Evolutionary conservation across 352 stramenopile genomes (phyloP), one percentile per base, ranked within the genome.

Genomic region (Albugo candida): DNA sequence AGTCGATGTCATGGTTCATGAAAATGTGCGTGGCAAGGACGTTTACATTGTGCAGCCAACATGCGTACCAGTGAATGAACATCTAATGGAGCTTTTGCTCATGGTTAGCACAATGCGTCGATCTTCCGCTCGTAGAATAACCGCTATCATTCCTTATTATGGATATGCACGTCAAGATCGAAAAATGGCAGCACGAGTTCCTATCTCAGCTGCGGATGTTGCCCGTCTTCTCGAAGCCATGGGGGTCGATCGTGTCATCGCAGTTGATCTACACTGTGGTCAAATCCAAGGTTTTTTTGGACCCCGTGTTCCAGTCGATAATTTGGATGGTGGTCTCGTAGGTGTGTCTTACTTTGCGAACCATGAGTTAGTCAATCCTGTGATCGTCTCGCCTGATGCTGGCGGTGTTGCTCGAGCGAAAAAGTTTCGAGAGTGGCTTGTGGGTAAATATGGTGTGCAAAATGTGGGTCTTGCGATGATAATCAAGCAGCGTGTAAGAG

Each of bases 41-140:
- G 92, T 98, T 51, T 99, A 99, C 72, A 97, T 99, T 55, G 89
- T 99, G 41, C 96, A 99, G 73, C 94, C 96, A 8, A 99, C 96
- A 31, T 99, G 94, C 67, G 67, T 93, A 52, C 94, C 93, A 35
- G 95, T 99, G 50, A 99, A 99, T 68, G 95, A 99, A 68, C 98
- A 98, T 66, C 76, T 99, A 1, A 98, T 99, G 93, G 96, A 99
- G 72, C 66, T 99, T 46, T 66, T 97, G 66, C 83, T 97, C 18
- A 96, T 97, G 85, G 85, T 97, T 16, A 97, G 85, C 47, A 98
- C 94, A 18, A 96, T 98, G 70, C 86, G 95, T 42, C 83, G 96
- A 49, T 95, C 96, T 18, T 97, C 86, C 43, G 96, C 95, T n/a
- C 77, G 95, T 42, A 81, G 93, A 51, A 99, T 99, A 63, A 99